These are phyloP conservation scores for Coemansia sp. DNA, from an alignment of 192 early-diverging fungal genomes.

Conservation along the genomic window DNA sequence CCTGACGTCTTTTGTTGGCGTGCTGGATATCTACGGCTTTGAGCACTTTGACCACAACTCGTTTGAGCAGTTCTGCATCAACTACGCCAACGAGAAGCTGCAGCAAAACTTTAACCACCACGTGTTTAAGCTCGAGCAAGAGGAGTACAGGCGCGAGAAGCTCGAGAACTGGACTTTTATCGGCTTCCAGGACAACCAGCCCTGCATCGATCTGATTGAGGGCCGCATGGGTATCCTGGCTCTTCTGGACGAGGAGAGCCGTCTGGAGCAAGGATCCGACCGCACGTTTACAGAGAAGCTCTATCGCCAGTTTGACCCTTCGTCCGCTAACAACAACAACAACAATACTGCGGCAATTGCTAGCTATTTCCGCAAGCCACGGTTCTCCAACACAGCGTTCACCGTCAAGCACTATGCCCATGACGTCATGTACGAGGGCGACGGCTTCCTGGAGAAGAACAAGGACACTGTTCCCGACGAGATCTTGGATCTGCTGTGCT, in stretches of 20 bases:
- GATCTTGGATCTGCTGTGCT: conserved; percentile 46
- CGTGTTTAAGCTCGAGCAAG: conserved; percentile 68
- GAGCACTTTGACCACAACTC: conserved; percentile 60
- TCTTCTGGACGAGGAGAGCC: conserved; percentile 81
- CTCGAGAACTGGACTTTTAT: conserved; percentile 93
- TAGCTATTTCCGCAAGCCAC: conserved; percentile 83
- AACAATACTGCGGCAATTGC: conserved; percentile 9
- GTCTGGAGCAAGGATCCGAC: conserved; percentile 52
- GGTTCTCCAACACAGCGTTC: conserved; percentile 88
- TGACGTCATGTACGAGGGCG: conserved; percentile 93
- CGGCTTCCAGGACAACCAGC: conserved; percentile 97
- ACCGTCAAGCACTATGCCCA: conserved; percentile 93
- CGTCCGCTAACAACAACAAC: background rate
- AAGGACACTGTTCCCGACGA: conserved; percentile 96
- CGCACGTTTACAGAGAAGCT: conserved; percentile 55
- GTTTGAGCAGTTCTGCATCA: conserved; percentile 75
- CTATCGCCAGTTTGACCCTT: conserved; percentile 34
- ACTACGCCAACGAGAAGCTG: conserved; percentile 88
- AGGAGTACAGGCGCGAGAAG: conserved; percentile 90
- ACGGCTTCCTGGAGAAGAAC: conserved; percentile 98
- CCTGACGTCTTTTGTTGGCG: conserved; percentile 74
- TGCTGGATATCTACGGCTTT: conserved; percentile 87
- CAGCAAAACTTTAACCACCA: conserved; percentile 72
- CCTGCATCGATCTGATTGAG: conserved; percentile 98
- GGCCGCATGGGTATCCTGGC: conserved; percentile 86